Base-by-base conservation (phyloP, 805 yeast genomes). In the Candida caryicola region DNA sequence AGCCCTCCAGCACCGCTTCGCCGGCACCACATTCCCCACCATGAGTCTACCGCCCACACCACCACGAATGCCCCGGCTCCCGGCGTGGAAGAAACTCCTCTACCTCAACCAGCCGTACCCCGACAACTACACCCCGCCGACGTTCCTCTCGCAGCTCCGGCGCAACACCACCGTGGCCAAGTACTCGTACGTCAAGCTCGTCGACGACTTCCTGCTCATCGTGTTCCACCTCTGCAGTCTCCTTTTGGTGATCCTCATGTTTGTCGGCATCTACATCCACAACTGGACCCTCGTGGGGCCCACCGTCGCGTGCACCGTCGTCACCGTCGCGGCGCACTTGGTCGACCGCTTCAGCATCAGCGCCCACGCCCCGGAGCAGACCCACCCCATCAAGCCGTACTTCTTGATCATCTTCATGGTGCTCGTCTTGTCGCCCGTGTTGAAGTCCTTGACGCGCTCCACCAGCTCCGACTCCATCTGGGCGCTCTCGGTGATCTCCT, bases 391-490 rank as follows among this genome's bases (percentile, higher is more conserved):
- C 25, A 86, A 85, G 57, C 83, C 95, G 1, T 76, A 87, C 2
- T 41, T 78, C 2, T 63, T 93, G 18, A 81, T 90, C 9, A 71
- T 82, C 1, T 75, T 90, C 41, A 76, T 85, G 3, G 65, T 90
- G 29, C 66, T 88, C 29, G 81, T 93, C 1, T 68, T 91, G 30
- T 85, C 97, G 0, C 99, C 99, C 0, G 91, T 93, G 1, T 72
- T 93, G 34, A 84, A 86, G 49, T 88, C 96, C 0, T 70, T 93
- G 30, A 88, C 96, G 0, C 79, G 81, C 51, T 84, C 96, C 0
- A 88, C 96, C 0, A 79, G 96, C 0, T 83, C 93, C 0, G 98
- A 93, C 64, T 87, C 96, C 12, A 88, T 93, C 43, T 91, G 98
- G 97, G 89, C 95, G 0, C 61, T 93, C 4, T 78, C 95, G 5